Evolutionary conservation across 169 alveolate species (phyloP).

Genomic region (Cryptosporidium baileyi): DNA sequence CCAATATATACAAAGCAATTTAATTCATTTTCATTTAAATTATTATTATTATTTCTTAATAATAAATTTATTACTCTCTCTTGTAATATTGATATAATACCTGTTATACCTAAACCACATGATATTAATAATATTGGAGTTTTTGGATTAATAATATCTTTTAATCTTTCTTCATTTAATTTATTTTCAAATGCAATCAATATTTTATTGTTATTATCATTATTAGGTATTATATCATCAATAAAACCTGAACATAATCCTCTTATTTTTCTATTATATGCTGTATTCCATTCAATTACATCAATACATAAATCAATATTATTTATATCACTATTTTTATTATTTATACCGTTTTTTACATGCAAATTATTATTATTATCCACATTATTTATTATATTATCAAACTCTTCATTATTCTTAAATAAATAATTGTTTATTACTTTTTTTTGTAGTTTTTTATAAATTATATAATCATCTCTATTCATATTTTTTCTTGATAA

Average conservation of each 20-base stretch:
- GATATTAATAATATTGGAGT: slow-evolving; percentile 32
- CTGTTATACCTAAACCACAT: slow-evolving; percentile 54
- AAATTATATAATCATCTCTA: not conserved
- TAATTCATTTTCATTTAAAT: not conserved
- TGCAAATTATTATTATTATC: not conserved
- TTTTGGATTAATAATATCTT: slow-evolving; percentile 23
- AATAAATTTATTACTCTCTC: slow-evolving; percentile 26
- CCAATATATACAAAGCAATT: slow-evolving; percentile 27
- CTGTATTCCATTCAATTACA: slow-evolving; percentile 62
- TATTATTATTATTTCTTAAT: not conserved
- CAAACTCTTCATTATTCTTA: not conserved
- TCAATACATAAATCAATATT: slow-evolving; percentile 39
- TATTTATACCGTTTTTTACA: not conserved
- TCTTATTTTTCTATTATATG: slow-evolving; percentile 33
- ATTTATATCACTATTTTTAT: not conserved
- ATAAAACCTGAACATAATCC: slow-evolving; percentile 52
- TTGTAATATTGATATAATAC: slow-evolving; percentile 59
- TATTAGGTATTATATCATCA: not conserved
- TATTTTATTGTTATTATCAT: not conserved
- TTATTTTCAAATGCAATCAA: slow-evolving; percentile 30
- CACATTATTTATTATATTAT: not conserved
- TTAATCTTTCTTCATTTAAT: not conserved
- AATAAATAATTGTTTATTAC: not conserved
- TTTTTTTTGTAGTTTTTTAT: not conserved
- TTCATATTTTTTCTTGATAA: not conserved